Evolutionary conservation across 352 stramenopile species (phyloP).

Genomic region (Saprolegnia diclina): DNA sequence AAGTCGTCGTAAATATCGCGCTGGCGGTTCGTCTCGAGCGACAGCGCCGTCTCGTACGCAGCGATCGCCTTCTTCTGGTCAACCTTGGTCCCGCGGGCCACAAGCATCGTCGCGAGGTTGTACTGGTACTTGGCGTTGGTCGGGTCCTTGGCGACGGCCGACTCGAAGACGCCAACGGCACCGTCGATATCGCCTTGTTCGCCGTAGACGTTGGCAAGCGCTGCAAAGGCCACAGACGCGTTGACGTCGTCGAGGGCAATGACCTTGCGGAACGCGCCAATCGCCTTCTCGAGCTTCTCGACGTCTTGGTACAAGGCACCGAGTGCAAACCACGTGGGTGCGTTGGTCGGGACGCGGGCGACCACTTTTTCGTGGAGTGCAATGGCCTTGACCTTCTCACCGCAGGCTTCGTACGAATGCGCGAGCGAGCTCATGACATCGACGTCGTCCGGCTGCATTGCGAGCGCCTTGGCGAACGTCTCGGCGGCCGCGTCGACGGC

Average conservation of each 20-base stretch:
- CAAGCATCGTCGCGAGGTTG: slow-evolving; percentile 65
- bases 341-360: slow-evolving; percentile 35
- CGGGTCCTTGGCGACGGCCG: slow-evolving; percentile 36
- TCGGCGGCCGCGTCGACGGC: slow-evolving; percentile 43
- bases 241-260: slow-evolving; percentile 42
- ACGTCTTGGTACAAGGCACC: slow-evolving; percentile 32
- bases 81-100: slow-evolving; percentile 34
- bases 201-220: slow-evolving; percentile 48
- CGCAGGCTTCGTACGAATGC: slow-evolving; percentile 38
- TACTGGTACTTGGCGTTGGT: slow-evolving; percentile 53
- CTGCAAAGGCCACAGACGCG: slow-evolving; percentile 39
- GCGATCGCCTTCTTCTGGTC: slow-evolving; percentile 29
- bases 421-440: slow-evolving; percentile 44
- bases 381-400: slow-evolving; percentile 36
- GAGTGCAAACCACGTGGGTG: slow-evolving; percentile 50
- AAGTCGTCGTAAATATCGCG: slow-evolving; percentile 50
- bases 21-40: slow-evolving; percentile 36
- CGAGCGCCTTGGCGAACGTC: slow-evolving; percentile 40
- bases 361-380: slow-evolving; percentile 38
- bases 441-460: slow-evolving; percentile 41
- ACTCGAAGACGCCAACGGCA: slow-evolving; percentile 44
- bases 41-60: slow-evolving; percentile 42
- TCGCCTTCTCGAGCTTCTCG: slow-evolving; percentile 33
- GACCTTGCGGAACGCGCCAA: slow-evolving; percentile 36
- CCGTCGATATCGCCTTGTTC: slow-evolving; percentile 49